phyloP scores from a whole-genome alignment of 2,329 filamentous ascomycete genomes.

The Xylariaceae sp. region DNA sequence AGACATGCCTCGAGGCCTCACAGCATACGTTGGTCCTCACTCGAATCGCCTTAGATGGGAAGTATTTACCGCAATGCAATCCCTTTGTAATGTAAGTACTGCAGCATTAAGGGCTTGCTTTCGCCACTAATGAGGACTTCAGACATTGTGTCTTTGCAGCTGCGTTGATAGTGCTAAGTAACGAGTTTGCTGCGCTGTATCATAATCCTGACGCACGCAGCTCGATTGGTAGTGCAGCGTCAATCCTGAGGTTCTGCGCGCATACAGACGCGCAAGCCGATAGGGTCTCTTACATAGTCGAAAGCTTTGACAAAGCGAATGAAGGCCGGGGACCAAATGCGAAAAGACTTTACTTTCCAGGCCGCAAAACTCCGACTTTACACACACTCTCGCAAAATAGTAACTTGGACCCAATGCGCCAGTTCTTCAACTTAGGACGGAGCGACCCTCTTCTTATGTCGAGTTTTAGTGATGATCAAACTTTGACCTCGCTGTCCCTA shows the following conservation, averaged over 20 bases:
- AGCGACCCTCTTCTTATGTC: conserved; percentile 11
- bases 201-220: conserved; percentile 39
- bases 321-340: conserved; percentile 24
- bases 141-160: conserved; percentile 59
- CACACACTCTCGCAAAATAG: conserved; percentile 26
- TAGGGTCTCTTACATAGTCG: conserved; percentile 49
- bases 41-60: conserved; percentile 41
- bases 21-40: conserved; percentile 49
- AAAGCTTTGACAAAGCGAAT: conserved; percentile 45
- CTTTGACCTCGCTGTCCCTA: conserved; percentile 8
- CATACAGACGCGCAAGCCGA: conserved; percentile 47
- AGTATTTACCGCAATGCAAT: conserved; percentile 50
- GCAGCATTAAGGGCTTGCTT: not conserved
- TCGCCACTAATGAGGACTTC: conserved; percentile 10
- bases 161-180: conserved; percentile 53
- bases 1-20: conserved; percentile 50
- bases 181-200: conserved; percentile 53
- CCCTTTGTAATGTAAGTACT: conserved; percentile 54
- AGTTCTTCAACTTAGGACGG: conserved; percentile 26
- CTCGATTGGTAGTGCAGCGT: conserved; percentile 43
- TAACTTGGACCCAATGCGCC: conserved; percentile 27
- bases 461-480: conserved; percentile 17
- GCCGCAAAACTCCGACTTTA: conserved; percentile 27
- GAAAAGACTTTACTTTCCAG: conserved; percentile 24
- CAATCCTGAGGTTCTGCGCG: conserved; percentile 49